Base-by-base conservation (phyloP, 225 moss, liverwort and hornwort genomes). In the Polytrichum commune region DNA sequence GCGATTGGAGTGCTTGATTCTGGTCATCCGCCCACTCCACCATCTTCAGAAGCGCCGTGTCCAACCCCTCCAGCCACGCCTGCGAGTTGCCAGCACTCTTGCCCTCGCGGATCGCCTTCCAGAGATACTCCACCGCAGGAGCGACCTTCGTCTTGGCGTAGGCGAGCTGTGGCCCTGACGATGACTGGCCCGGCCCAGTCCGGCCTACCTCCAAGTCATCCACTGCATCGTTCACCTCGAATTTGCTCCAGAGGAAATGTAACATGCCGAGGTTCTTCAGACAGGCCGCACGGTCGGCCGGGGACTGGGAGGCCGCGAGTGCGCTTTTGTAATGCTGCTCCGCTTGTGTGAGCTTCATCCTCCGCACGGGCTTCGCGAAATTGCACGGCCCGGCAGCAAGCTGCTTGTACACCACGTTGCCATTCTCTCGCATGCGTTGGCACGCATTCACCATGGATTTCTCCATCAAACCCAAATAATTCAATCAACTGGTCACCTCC, bases 1-100 rank as follows among this genome's bases (percentile, higher is more conserved):
- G 55, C 38, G 18, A 8, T 6, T 7, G 4, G 18, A 63, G 33
- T 7, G 25, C 30, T 28, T 19, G 5, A 19, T 16, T 25, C 5
- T 29, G 65, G 25, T 66, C 33, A 8, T 29, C 65, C 23, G 73
- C 65, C 73, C 73, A 73, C 18, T 65, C 73, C 73, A 73, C 73
- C 5, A 73, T 6, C 7, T 13, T 29, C 29, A 55, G 7, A 55
- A 73, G 65, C 7, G 56, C 64, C 26, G 28, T 55, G 8, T 55
- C 54, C 54, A 73, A 20, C 30, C 65, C 28, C 5, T 73, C 73
- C 64, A 65, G 55, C 73, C 73, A 73, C 16, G 19, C 65, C 32
- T 65, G 55, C 24, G 64, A 29, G 16, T 66, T 73, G 56, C 10
- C 24, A 4, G 29, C 64, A 18, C 65, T 53, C 18, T 7, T 25